A percentile compares a stretch with the other conserved stretches of the same genome.
These are phyloP conservation scores for Alternaria conjuncta DNA, from an alignment of 2,329 filamentous ascomycete species.

Conservation along the genomic window DNA sequence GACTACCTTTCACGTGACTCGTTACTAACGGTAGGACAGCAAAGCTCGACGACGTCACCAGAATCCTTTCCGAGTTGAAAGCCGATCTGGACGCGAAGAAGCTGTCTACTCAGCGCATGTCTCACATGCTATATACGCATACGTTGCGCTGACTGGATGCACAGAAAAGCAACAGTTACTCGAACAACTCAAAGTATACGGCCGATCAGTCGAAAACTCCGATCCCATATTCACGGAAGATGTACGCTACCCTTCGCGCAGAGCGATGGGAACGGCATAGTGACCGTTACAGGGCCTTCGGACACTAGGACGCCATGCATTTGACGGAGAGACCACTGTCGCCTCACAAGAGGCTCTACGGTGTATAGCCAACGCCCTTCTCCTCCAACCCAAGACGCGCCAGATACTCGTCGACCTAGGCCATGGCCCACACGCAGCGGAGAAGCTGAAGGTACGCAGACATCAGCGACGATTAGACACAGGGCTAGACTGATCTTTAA, in stretches of 20 bases:
- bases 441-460: slow-evolving; percentile 65
- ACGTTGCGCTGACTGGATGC: slow-evolving; percentile 10
- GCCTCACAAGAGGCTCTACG: slow-evolving; percentile 75
- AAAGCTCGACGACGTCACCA: slow-evolving; percentile 73
- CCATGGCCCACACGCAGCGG: slow-evolving; percentile 70
- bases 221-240: slow-evolving; percentile 84
- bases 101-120: slow-evolving; percentile 66
- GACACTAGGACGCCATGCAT: slow-evolving; percentile 74
- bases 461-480: too few relatives aligned
- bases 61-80: slow-evolving; percentile 67
- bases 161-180: slow-evolving; percentile 67
- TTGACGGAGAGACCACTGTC: slow-evolving; percentile 67
- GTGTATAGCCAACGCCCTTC: slow-evolving; percentile 83
- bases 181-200: slow-evolving; percentile 75
- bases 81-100: slow-evolving; percentile 66
- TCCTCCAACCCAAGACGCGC: slow-evolving; percentile 71
- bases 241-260: slow-evolving; percentile 54
- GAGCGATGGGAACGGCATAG: slow-evolving; percentile 7
- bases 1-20: too few relatives aligned
- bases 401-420: slow-evolving; percentile 76
- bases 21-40: slow-evolving; percentile 46
- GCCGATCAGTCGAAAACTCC: slow-evolving; percentile 73
- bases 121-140: neutral
- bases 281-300: slow-evolving; percentile 68
- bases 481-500: slow-evolving; percentile 4